phyloP scores from a whole-genome alignment of 768 basidiomycete species.

The Boletus insuetus region DNA sequence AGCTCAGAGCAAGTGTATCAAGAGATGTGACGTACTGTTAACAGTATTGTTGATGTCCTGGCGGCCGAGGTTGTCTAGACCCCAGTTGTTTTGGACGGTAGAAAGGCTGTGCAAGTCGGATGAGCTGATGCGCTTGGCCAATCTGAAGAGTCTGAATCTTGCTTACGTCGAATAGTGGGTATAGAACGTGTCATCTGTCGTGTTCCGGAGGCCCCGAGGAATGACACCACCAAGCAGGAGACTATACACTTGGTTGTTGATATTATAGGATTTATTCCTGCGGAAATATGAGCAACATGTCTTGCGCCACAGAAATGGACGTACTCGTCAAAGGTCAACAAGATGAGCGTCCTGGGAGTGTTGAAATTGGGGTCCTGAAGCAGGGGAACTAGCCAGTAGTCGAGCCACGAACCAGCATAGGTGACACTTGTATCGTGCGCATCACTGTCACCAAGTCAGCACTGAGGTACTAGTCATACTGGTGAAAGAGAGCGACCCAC shows the following conservation, averaged over 20 bases:
- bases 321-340: too few species aligned
- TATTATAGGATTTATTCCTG: constrained; percentile 30
- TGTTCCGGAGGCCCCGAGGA: constrained; percentile 40
- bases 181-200: constrained; percentile 53
- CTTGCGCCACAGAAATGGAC: too few species aligned
- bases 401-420: too few species aligned
- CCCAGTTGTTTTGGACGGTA: constrained; percentile 61
- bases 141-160: background rate
- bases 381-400: too few species aligned
- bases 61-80: constrained; percentile 56
- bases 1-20: background rate
- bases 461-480: too few species aligned
- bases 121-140: background rate
- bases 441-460: background rate
- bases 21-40: constrained; percentile 8
- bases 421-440: too few species aligned
- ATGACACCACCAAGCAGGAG: constrained; percentile 47
- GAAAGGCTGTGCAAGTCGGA: constrained; percentile 32
- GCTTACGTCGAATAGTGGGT: constrained; percentile 52
- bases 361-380: too few species aligned
- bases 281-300: background rate
- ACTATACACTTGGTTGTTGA: constrained; percentile 47
- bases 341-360: too few species aligned
- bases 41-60: constrained; percentile 49
- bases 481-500: constrained; percentile 8